Evolutionary conservation across 495 filamentous ascomycete genomes (phyloP), one percentile per base, ranked within the genome.

Genomic region (Aspergillus bridgeri): DNA sequence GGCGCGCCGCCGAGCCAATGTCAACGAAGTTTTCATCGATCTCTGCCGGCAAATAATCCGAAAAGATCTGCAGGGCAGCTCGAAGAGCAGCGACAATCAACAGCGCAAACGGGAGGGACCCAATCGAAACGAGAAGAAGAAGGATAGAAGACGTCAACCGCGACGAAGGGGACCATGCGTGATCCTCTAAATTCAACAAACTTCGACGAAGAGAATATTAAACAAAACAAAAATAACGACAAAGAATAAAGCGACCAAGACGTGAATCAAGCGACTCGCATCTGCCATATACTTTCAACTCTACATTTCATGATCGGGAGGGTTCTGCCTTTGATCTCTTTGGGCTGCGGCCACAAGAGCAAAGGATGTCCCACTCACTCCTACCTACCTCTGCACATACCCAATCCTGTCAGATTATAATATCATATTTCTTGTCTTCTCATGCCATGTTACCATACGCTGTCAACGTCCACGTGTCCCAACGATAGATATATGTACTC

Each of bases 21-120:
- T 98, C 17, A 91, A 97, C 65, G 93, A 98, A 69, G 90, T 94
- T 44, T 98, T 97, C 74, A 77, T 91, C 62, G 91, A 98, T 72
- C 83, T 97, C 62, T 96, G 91, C 69, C 81, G 91, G 53, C 92
- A 96, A 75, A 95, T 97, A 74, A 88, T 96, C 47, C 82, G 83
- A 53, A 89, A 85, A 60, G 88, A 92, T 57, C 80, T 74, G 57
- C 70, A 67, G 69, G 83, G 60, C 56, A 76, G 67, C 59, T 69
- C 68, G 61, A 78, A 65, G 67, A 80, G 65, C 59, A 74, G 60
- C 54, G 77, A 81, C 42, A 62, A 44, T 15, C 48, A 65, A 6
- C 42, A 57, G 6, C 67, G 75, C 44, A 75, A 73, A 60, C 69
- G 76, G 43, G 76, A 78, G 24, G 66, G 66, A 25, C 60, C 67